A percentile compares a stretch with the other conserved stretches of the same genome.
These are phyloP conservation scores for Solanum phureja DNA, from an alignment of 257 asterid genomes.

Conservation along the genomic window DNA sequence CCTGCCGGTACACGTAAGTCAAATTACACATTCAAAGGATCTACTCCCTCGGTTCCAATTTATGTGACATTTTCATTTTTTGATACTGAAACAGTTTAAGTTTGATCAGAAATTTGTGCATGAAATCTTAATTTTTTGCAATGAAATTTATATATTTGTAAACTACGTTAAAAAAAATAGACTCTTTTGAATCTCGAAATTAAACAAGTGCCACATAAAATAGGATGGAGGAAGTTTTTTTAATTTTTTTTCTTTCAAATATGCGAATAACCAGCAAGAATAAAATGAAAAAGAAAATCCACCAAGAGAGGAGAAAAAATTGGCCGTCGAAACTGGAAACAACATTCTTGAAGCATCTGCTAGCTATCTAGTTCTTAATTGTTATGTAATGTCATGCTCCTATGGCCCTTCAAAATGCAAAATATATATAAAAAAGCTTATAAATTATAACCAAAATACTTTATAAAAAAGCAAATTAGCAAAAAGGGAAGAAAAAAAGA, in stretches of 20 bases:
- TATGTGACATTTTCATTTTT: too few species aligned
- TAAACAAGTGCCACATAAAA: too few species aligned
- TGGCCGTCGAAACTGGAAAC: neutral
- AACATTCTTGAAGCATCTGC: conserved; percentile 11
- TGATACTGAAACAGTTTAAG: too few species aligned
- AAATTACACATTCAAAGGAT: neutral
- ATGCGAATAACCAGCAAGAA: neutral
- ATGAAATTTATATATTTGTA: too few species aligned
- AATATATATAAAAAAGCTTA: neutral
- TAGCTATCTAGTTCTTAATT: neutral
- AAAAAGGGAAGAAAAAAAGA: neutral
- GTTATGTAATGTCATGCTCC: neutral
- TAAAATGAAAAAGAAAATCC: neutral
- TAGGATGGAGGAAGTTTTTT: too few species aligned
- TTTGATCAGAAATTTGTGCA: too few species aligned
- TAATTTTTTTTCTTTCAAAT: neutral
- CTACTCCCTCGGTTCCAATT: too few species aligned
- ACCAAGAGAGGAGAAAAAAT: neutral
- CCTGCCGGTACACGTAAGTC: neutral
- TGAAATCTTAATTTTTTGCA: too few species aligned
- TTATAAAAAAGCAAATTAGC: conserved; percentile 8
- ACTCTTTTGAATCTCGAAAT: too few species aligned
- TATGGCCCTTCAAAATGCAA: conserved; percentile 12
- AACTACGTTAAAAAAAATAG: too few species aligned
- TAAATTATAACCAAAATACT: conserved; percentile 1